A percentile compares a stretch with the other conserved stretches of the same genome.
These are phyloP conservation scores for Prunus davidiana DNA, from an alignment of 306 rosid genomes.

Conservation along the genomic window DNA sequence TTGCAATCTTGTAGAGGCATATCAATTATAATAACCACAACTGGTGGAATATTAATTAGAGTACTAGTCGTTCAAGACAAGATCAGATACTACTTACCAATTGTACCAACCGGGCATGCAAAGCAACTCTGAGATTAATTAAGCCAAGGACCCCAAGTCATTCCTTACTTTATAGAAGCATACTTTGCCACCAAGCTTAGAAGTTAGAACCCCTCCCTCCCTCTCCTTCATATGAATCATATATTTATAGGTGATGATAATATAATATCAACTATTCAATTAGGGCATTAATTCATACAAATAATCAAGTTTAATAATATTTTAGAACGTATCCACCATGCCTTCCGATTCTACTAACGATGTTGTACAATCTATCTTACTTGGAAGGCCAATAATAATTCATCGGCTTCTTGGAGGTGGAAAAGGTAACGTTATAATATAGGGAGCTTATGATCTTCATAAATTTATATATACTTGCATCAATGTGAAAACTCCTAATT, in stretches of 20 bases:
- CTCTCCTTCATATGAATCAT: background rate
- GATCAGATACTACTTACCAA: background rate
- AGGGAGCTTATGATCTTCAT: background rate
- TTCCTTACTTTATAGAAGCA: constrained; percentile 46
- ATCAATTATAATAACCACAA: background rate
- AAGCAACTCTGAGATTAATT: constrained; percentile 29
- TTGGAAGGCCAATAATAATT: constrained; percentile 32
- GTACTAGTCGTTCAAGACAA: background rate
- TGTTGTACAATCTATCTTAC: constrained; percentile 26
- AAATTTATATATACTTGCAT: background rate
- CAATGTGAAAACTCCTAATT: too few species aligned
- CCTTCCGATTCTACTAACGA: constrained; percentile 39
- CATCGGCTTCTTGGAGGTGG: constrained; percentile 68
- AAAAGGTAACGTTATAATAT: constrained; percentile 39
- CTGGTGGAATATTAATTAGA: background rate
- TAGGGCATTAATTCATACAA: background rate
- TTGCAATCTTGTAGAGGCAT: background rate
- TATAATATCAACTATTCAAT: background rate
- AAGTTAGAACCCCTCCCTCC: constrained; percentile 24
- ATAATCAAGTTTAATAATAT: background rate
- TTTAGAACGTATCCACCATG: background rate
- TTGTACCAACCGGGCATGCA: constrained; percentile 26
- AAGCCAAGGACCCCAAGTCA: constrained; percentile 25
- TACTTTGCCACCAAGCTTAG: constrained; percentile 51
- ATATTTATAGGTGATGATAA: background rate